phyloP scores from a whole-genome alignment of 163 green algal species.

The Coccomyxa subellipsoidea region DNA sequence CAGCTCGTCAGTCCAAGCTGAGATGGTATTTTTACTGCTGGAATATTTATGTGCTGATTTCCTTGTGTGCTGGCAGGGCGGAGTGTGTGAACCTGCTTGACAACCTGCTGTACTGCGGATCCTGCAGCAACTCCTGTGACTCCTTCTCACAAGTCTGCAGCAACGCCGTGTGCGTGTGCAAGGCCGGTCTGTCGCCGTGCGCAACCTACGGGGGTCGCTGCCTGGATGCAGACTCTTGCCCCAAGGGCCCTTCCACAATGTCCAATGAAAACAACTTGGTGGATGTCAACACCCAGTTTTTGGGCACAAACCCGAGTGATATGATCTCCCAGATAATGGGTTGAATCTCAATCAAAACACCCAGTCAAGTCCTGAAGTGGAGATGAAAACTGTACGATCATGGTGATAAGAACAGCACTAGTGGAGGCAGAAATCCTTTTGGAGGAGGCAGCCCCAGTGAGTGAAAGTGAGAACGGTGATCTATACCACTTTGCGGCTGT shows the following conservation, averaged over 20 bases:
- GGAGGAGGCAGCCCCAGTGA: too few species aligned
- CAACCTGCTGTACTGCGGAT: background rate
- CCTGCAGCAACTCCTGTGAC: background rate
- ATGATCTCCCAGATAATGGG: background rate
- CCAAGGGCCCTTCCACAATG: background rate
- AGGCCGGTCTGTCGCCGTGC: background rate
- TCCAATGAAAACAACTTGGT: background rate
- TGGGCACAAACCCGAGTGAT: background rate
- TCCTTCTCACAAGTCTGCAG: background rate
- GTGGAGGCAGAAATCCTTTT: too few species aligned
- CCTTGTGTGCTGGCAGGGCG: background rate
- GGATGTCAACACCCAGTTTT: slow-evolving; percentile 2
- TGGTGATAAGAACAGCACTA: too few species aligned
- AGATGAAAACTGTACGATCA: too few species aligned
- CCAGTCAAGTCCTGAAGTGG: too few species aligned
- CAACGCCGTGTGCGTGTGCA: background rate
- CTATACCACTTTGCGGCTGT: too few species aligned
- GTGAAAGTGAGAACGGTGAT: too few species aligned
- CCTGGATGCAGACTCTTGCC: background rate
- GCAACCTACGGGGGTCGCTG: background rate
- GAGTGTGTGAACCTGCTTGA: background rate
- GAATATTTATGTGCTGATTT: background rate
- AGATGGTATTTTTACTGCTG: too few species aligned
- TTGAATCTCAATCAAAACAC: background rate
- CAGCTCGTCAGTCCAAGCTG: too few species aligned